Conservation (phyloP, 2,329 filamentous ascomycete species). For the Diaporthe caulivora region DNA sequence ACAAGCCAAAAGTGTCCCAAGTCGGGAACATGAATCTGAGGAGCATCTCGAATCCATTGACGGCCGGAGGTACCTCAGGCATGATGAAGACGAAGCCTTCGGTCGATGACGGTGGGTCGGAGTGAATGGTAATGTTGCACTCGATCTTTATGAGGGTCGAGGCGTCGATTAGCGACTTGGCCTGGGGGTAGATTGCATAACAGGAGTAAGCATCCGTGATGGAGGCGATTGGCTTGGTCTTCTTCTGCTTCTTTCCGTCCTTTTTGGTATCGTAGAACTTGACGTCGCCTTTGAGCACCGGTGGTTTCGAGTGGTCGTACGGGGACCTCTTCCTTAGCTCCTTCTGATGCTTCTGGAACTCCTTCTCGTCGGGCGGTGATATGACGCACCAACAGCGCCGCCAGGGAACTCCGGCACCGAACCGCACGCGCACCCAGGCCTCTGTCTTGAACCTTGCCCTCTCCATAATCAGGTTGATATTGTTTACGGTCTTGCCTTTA, state of each 20-base stretch:
- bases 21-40: conserved; percentile 92
- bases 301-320: conserved; percentile 79
- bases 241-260: conserved; percentile 84
- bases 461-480: conserved; percentile 90
- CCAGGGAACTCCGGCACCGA: conserved; percentile 96
- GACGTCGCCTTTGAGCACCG: conserved; percentile 85
- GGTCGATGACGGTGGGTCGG: conserved; percentile 78
- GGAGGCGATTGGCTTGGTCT: conserved; percentile 88
- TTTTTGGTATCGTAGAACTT: conserved; percentile 90
- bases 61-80: conserved; percentile 92
- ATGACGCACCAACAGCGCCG: conserved; percentile 97
- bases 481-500: conserved; percentile 90
- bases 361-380: conserved; percentile 92
- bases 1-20: conserved; percentile 92
- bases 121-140: conserved; percentile 89
- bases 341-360: conserved; percentile 86
- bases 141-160: conserved; percentile 96
- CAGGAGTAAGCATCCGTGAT: conserved; percentile 92
- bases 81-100: conserved; percentile 99
- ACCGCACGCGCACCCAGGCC: conserved; percentile 95
- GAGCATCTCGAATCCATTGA: conserved; percentile 96
- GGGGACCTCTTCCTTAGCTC: conserved; percentile 83
- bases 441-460: conserved; percentile 81
- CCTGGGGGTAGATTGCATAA: conserved; percentile 95
- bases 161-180: conserved; percentile 92